A percentile compares a stretch with the other conserved stretches of the same genome.
Conservation (phyloP, 768 basidiomycete genomes). For the Suillus plorans region DNA sequence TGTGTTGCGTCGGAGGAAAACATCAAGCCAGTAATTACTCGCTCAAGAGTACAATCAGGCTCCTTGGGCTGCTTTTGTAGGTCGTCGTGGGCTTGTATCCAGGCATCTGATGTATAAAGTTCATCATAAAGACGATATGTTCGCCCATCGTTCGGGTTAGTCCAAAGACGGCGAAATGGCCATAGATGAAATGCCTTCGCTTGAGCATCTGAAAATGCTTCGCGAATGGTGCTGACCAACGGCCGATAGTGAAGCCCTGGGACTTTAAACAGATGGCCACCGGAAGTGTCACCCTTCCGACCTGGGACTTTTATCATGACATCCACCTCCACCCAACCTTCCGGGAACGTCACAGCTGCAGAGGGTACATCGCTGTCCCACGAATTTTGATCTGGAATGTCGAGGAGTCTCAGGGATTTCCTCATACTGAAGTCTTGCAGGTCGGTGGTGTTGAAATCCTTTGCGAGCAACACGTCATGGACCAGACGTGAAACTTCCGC, state of each 20-base stretch:
- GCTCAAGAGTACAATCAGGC: constrained; percentile 15
- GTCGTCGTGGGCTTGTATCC: constrained; percentile 17
- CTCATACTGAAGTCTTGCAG: constrained; percentile 1
- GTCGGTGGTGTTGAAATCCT: constrained; percentile 7
- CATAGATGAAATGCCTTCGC: constrained; percentile 20
- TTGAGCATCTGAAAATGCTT: constrained; percentile 4
- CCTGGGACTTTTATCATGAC: neutral
- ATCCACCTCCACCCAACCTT: neutral
- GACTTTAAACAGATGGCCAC: constrained; percentile 1
- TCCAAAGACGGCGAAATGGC: constrained; percentile 22
- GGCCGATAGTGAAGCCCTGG: constrained; percentile 16
- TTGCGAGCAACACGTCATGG: neutral
- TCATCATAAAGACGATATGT: constrained; percentile 17
- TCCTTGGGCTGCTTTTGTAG: constrained; percentile 13
- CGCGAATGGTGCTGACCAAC: constrained; percentile 12
- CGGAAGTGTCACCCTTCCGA: neutral
- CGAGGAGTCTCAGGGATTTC: neutral
- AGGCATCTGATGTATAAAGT: constrained; percentile 18
- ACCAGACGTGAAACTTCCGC: constrained; percentile 4
- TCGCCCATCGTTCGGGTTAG: neutral
- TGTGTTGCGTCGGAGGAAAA: constrained; percentile 11
- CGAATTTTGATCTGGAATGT: neutral
- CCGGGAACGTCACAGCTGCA: no score
- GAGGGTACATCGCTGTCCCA: no score
- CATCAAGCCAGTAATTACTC: constrained; percentile 8